phyloP scores from a whole-genome alignment of 345 rosid genomes.

The Aurinia saxatilis region DNA sequence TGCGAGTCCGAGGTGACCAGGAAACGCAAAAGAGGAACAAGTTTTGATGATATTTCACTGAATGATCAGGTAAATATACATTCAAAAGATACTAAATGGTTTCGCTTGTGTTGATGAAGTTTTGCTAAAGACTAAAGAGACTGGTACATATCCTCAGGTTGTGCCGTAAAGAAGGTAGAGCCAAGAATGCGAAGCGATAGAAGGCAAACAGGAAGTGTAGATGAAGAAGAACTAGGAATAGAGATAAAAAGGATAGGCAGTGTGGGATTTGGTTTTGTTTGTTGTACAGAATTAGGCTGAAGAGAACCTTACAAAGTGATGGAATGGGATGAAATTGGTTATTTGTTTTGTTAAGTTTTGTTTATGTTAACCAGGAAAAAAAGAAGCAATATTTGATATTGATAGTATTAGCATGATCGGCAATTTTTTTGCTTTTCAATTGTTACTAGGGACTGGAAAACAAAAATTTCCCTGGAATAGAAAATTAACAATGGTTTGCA shows the following conservation, averaged over 20 bases:
- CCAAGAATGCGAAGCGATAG: background rate
- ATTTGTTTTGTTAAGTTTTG: slow-evolving; percentile 16
- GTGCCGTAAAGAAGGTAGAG: slow-evolving; percentile 22
- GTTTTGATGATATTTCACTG: slow-evolving; percentile 14
- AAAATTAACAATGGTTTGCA: too few species aligned
- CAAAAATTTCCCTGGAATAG: too few species aligned
- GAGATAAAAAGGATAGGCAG: background rate
- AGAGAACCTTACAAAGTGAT: slow-evolving; percentile 17
- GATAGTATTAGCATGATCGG: background rate
- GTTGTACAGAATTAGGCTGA: slow-evolving; percentile 17
- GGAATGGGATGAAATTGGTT: background rate
- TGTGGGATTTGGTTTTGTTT: background rate
- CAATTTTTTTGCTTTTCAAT: background rate
- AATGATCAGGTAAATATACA: slow-evolving; percentile 26
- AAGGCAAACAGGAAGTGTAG: slow-evolving; percentile 8
- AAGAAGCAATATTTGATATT: background rate
- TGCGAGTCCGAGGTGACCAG: slow-evolving; percentile 7
- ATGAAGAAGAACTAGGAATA: slow-evolving; percentile 8
- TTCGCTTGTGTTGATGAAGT: background rate
- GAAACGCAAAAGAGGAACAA: slow-evolving; percentile 21
- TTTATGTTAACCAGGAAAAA: background rate
- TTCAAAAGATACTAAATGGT: background rate
- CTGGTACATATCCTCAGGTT: slow-evolving; percentile 21
- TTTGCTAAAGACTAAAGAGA: background rate
- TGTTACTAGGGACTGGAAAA: too few species aligned